Base-by-base conservation (phyloP, 306 rosid genomes). In the cucumber (Cucumis sativus) region DNA sequence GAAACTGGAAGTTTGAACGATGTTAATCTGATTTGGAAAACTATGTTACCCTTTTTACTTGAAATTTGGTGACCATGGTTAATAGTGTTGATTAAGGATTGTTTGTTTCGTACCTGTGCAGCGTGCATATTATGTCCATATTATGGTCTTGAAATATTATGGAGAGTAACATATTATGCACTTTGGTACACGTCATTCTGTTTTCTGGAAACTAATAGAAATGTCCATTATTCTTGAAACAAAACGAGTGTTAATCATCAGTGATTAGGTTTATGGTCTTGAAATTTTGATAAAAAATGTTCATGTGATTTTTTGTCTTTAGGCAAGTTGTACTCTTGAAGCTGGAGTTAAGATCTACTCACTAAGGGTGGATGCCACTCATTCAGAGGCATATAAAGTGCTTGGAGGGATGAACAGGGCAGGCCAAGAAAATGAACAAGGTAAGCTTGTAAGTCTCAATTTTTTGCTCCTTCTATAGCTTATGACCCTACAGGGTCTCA, bases 321-420 rank as follows among this genome's bases (percentile, higher is more conserved):
- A 95, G 99, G 99, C 97, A 74, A 89, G 97, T 72, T 95, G 99
- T 84, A 92, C 97, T 63, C 96, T 92, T 82, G 99, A 95, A 89
- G 99, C 97, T 47, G 99, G 97, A 68, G 97, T 95, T 51, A 95
- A 89, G 84, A 91, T 95, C 76, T 95, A 92, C 83, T 87, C 99
- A 57, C 23, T 92, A 37, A 83, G 99, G 81, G 99, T 95, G 79
- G 99, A 95, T 84, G 91, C 99, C 0, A 97, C 89, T 79, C 99
- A 95, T 77, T 92, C 97, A 17, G 97, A 92, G 84, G 97, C 99
- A 9, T 95, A 95, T 80, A 92, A 95, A 85, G 99, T 95, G 75
- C 99, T 92, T 83, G 92, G 97, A 40, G 97, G 99, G 80, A 92
- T 92, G 97, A 95, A 95, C 68, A 88, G 99, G 84, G 97, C 92